Conservation (phyloP, 2,329 filamentous ascomycete genomes). For the Didymella glomerata region DNA sequence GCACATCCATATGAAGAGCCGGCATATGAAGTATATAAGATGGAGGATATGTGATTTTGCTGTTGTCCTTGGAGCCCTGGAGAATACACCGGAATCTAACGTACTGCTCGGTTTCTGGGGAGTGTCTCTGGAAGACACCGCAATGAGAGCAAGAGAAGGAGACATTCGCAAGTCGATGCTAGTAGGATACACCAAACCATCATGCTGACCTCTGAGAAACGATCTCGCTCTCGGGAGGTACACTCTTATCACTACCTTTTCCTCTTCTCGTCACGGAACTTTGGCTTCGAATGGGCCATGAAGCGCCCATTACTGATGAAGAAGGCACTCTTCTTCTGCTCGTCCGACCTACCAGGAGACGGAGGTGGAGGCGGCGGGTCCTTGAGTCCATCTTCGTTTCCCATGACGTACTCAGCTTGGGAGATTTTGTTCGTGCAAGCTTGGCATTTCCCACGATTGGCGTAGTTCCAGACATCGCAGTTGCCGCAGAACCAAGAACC, state of each 20-base stretch:
- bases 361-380: too few relatives aligned
- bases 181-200: background rate
- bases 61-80: background rate
- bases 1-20: constrained; percentile 58
- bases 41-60: constrained; percentile 53
- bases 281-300: background rate
- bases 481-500: too few relatives aligned
- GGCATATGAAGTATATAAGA: constrained; percentile 57
- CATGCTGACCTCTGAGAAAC: background rate
- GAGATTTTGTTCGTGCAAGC: too few relatives aligned
- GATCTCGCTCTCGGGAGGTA: background rate
- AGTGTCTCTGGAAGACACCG: background rate
- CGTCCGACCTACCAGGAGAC: too few relatives aligned
- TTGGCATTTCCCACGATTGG: too few relatives aligned
- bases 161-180: background rate
- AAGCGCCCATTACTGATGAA: background rate
- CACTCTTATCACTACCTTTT: background rate
- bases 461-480: too few relatives aligned
- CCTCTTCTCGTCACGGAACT: background rate
- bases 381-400: too few relatives aligned
- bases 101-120: background rate
- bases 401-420: too few relatives aligned
- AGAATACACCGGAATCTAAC: background rate
- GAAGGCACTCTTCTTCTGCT: too few relatives aligned
- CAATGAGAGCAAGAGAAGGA: background rate